Evolutionary conservation across 345 rosid genomes (phyloP), one percentile per base, ranked within the genome.

Genomic region (Raphanus raphanistrum): DNA sequence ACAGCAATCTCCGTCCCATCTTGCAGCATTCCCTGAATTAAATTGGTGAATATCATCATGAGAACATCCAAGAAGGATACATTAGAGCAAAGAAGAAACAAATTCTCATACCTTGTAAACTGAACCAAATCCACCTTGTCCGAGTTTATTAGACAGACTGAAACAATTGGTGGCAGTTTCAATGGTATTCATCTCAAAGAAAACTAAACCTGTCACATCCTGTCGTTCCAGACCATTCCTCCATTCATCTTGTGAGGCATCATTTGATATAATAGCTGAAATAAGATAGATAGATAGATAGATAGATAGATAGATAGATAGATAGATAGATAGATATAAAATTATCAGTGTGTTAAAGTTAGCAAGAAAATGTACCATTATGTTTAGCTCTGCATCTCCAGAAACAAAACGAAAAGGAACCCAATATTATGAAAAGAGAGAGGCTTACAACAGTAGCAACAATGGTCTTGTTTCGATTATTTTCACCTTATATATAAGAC

Each of bases 1-100:
- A 87, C 82, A 0, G 88, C 87, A 31, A 85, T 82, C 76, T 84
- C 84, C 61, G 61, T 71, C 36, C 82, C 86, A 76, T 52, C 69
- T 54, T 27, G 21, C 4, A 85, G 74, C 11, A 29, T 36, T 58
- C 88, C 88, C 90, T 84, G 77, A 28, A 12, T 63, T 4, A 68
- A 10, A 45, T 21, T 28, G 2, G 6, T 13, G 10, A 33, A 33
- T 6, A 33, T 54, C 38, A 66, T 65, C 43, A 7, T 1, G 3
- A 65, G 26, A 65, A 10, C 35, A 59, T 32, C 11, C 12, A 29
- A 3, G 50, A 1, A 48, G 63, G 33, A 27, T 16, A 10, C 10
- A 33, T 0, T 17, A 29, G 4, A 32, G 26, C 6, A 50, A 8
- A 35, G 9, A 36, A 21, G 9, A 31, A 1, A 4, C 1, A 28